Conservation (phyloP, 768 basidiomycete genomes). For the Rhodotorula graminis region DNA sequence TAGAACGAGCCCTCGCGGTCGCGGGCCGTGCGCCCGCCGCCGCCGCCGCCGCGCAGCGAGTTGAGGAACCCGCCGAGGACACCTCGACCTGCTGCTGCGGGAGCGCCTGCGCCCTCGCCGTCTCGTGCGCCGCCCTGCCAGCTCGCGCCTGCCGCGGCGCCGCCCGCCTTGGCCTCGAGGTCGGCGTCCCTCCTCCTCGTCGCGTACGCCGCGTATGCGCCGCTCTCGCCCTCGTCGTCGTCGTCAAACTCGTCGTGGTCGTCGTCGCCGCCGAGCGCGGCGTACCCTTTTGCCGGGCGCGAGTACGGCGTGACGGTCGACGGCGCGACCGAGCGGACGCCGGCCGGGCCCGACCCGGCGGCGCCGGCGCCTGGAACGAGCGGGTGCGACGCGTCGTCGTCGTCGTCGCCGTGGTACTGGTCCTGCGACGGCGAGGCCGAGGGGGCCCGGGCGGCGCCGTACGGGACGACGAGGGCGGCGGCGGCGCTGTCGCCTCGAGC, state of each 20-base stretch:
- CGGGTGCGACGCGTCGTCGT: slow-evolving; percentile 10
- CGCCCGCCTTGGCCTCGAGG: slow-evolving; percentile 4
- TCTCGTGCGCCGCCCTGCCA: no score
- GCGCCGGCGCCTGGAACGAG: slow-evolving; percentile 6
- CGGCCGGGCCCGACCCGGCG: not conserved
- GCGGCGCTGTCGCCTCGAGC: slow-evolving; percentile 12
- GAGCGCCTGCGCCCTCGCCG: not conserved
- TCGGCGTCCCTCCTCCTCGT: slow-evolving; percentile 16
- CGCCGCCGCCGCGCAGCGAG: not conserved
- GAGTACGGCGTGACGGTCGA: slow-evolving; percentile 21
- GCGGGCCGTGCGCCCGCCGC: not conserved
- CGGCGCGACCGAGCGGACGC: not conserved
- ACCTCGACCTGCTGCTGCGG: not conserved
- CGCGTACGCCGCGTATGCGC: slow-evolving; percentile 18
- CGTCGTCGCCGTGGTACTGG: slow-evolving; percentile 1
- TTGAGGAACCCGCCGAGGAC: slow-evolving; percentile 21
- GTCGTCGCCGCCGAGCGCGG: slow-evolving; percentile 8
- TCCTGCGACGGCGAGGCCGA: not conserved
- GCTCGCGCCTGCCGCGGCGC: not conserved
- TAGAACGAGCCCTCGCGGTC: slow-evolving; percentile 20
- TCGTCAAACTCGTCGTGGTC: slow-evolving; percentile 5
- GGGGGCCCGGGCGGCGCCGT: not conserved
- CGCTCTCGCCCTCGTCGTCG: slow-evolving; percentile 10
- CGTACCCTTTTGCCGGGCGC: slow-evolving; percentile 17
- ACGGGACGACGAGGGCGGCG: not conserved